Evolutionary conservation across 768 basidiomycete genomes (phyloP).

Genomic region (Agaricus blazei): DNA sequence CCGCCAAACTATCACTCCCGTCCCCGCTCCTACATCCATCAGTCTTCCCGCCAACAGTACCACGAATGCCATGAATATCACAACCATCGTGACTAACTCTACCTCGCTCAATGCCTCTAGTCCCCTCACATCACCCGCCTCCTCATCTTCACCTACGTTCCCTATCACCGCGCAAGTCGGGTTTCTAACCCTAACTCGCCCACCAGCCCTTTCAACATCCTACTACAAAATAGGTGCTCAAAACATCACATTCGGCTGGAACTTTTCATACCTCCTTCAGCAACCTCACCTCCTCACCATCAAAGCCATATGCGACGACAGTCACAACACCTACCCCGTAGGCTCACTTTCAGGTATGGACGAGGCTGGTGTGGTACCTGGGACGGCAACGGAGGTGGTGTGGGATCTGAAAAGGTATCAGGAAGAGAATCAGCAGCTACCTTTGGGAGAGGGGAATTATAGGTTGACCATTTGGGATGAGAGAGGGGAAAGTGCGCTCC

Average conservation of each 20-base stretch:
- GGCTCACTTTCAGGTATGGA: slow-evolving; percentile 41
- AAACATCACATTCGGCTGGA: slow-evolving; percentile 83
- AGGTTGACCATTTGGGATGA: slow-evolving; percentile 74
- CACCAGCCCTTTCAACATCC: slow-evolving; percentile 68
- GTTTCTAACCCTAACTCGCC: slow-evolving; percentile 46
- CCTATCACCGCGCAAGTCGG: too few relatives aligned
- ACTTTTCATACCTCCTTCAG: slow-evolving; percentile 62
- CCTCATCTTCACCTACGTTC: background rate
- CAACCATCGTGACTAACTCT: too few relatives aligned
- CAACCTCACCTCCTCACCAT: slow-evolving; percentile 68
- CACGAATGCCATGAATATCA: too few relatives aligned
- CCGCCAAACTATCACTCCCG: too few relatives aligned
- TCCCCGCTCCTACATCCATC: too few relatives aligned
- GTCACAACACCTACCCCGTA: slow-evolving; percentile 80
- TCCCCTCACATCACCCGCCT: background rate
- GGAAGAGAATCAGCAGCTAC: slow-evolving; percentile 45
- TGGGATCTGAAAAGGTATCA: slow-evolving; percentile 78
- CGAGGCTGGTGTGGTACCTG: slow-evolving; percentile 52
- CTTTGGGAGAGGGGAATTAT: slow-evolving; percentile 69
- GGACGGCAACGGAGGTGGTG: slow-evolving; percentile 57
- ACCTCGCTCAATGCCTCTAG: background rate
- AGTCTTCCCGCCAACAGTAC: too few relatives aligned
- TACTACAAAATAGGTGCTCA: slow-evolving; percentile 80
- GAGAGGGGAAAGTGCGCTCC: slow-evolving; percentile 51
- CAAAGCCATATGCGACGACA: slow-evolving; percentile 62